Conservation (phyloP, 139 green algal species). For the Picochlorum sp. region DNA sequence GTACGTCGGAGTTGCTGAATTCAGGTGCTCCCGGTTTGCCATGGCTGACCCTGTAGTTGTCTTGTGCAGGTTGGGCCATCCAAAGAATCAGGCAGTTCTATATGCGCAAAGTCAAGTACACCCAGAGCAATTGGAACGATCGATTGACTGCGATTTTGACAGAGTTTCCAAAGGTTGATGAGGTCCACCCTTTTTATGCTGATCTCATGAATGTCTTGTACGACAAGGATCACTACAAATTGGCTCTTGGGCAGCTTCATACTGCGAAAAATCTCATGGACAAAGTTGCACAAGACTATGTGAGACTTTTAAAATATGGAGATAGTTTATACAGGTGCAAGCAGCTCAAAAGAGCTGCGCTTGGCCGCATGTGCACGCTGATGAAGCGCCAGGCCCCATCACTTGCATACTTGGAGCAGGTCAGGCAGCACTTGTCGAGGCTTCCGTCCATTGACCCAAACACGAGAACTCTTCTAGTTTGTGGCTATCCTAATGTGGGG, state of each 20-base stretch:
- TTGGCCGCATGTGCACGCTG: slow-evolving; percentile 98
- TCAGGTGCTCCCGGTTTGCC: not conserved
- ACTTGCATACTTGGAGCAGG: slow-evolving; percentile 97
- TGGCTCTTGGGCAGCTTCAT: slow-evolving; percentile 95
- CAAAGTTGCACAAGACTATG: slow-evolving; percentile 92
- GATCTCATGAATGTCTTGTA: slow-evolving; percentile 99
- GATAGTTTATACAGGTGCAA: slow-evolving; percentile 99
- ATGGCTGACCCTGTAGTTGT: not conserved
- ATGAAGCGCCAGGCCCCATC: slow-evolving; percentile 91
- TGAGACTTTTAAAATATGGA: slow-evolving; percentile 97
- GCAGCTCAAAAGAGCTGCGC: slow-evolving; percentile 90
- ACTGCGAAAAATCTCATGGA: slow-evolving; percentile 89
- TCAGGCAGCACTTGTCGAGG: slow-evolving; percentile 97
- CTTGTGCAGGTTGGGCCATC: slow-evolving; percentile 68
- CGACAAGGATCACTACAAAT: slow-evolving; percentile 99
- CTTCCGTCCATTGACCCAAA: slow-evolving; percentile 97
- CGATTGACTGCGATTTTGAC: slow-evolving; percentile 86
- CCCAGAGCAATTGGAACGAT: slow-evolving; percentile 89
- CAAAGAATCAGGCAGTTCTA: slow-evolving; percentile 97
- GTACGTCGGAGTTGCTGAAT: slow-evolving; percentile 1
- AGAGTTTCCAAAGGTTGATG: slow-evolving; percentile 97
- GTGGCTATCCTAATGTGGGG: slow-evolving; percentile 98
- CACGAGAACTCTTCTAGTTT: slow-evolving; percentile 92
- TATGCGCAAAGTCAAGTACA: slow-evolving; percentile 95
- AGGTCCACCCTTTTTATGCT: slow-evolving; percentile 97